phyloP scores from a whole-genome alignment of 1,139 yeast genomes.

The Zhuliangozyma blackwelliae region DNA sequence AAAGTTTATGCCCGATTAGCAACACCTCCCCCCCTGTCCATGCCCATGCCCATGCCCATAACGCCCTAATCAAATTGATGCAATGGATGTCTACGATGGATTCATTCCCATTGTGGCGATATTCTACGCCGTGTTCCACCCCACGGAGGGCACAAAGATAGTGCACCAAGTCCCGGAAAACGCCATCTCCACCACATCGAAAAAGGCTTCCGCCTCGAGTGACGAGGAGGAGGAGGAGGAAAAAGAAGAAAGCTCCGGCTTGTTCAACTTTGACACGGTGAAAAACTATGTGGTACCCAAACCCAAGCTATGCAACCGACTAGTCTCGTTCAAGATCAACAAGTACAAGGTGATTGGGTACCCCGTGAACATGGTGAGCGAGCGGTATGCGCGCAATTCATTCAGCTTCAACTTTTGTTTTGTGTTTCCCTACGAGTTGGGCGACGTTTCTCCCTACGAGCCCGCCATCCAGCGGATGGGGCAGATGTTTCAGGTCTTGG shows the following conservation, averaged over 20 bases:
- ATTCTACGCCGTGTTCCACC: conserved; percentile 90
- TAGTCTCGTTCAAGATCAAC: conserved; percentile 69
- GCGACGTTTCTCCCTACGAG: conserved; percentile 83
- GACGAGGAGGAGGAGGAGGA: not conserved
- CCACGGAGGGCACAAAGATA: conserved; percentile 93
- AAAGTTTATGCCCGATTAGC: no score
- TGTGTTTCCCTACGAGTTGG: conserved; percentile 71
- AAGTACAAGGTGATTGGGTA: conserved; percentile 78
- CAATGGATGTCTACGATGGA: conserved; percentile 48
- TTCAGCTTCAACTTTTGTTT: conserved; percentile 91
- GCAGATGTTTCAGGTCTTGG: conserved; percentile 82
- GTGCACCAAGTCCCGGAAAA: conserved; percentile 83
- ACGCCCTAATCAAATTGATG: no score
- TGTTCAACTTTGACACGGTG: conserved; percentile 79
- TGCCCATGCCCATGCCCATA: no score
- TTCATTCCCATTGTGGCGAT: conserved; percentile 82
- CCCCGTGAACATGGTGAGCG: conserved; percentile 77
- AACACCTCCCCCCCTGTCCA: no score
- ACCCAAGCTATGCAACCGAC: conserved; percentile 79
- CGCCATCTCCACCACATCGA: conserved; percentile 32
- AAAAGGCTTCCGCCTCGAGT: conserved; percentile 8
- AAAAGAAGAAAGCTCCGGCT: conserved; percentile 17
- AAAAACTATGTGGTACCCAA: conserved; percentile 92
- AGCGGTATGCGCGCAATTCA: conserved; percentile 80
- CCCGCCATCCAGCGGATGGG: conserved; percentile 82